These are phyloP conservation scores for Trametes meyenii DNA, from an alignment of 768 basidiomycete species.

Conservation along the genomic window DNA sequence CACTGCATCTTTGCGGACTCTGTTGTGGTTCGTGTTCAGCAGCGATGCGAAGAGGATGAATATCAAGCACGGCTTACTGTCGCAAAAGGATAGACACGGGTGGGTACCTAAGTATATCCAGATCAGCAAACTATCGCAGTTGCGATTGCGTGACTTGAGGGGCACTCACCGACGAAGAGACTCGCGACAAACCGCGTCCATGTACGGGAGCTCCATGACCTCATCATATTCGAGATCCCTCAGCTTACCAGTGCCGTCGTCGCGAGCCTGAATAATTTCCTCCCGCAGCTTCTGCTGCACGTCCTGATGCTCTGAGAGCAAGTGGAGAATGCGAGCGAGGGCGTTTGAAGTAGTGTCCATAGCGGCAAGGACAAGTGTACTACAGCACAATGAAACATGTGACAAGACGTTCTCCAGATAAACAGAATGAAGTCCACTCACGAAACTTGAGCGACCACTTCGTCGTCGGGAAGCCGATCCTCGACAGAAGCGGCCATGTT, in stretches of 20 bases:
- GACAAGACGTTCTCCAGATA: not conserved
- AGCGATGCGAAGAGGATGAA: not conserved
- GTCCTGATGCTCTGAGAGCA: conserved; percentile 35
- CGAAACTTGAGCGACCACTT: conserved; percentile 41
- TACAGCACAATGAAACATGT: conserved; percentile 1
- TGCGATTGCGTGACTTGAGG: conserved; percentile 41
- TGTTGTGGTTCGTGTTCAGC: not conserved
- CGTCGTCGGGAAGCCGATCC: conserved; percentile 28
- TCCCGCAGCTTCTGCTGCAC: conserved; percentile 40
- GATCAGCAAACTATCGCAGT: not conserved
- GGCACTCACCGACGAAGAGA: conserved; percentile 53
- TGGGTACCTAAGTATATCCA: conserved; percentile 8
- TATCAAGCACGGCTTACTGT: conserved; percentile 9
- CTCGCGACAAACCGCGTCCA: conserved; percentile 66
- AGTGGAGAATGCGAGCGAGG: conserved; percentile 23
- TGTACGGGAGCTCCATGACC: conserved; percentile 49
- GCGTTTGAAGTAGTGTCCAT: conserved; percentile 34
- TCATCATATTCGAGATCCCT: conserved; percentile 27
- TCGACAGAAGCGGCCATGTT: conserved; percentile 34
- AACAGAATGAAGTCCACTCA: not conserved
- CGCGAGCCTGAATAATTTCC: conserved; percentile 23
- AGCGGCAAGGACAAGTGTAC: conserved; percentile 29
- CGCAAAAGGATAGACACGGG: conserved; percentile 8
- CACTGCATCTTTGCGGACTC: conserved; percentile 26
- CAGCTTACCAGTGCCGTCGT: conserved; percentile 34